Evolutionary conservation across 148 eudicot genomes (phyloP).

Genomic region (Rhododendron griersonianum): DNA sequence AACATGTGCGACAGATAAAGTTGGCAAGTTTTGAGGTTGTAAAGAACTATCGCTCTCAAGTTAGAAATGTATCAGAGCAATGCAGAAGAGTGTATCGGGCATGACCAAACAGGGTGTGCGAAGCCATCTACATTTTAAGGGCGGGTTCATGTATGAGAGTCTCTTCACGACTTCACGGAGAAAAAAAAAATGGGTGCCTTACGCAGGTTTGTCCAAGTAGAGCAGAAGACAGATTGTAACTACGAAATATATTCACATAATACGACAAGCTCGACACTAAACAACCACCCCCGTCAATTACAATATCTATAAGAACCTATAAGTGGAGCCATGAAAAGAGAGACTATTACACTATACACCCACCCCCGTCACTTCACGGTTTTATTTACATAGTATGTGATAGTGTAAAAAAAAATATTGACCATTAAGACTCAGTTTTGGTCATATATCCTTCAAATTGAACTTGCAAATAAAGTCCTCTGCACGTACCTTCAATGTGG

Average conservation of each 20-base stretch:
- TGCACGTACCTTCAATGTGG: not conserved
- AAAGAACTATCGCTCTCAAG: not conserved
- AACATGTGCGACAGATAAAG: not conserved
- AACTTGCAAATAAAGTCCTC: not conserved
- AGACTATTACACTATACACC: not conserved
- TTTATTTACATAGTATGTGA: not conserved
- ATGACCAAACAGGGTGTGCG: not conserved
- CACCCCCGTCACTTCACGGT: not conserved
- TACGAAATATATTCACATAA: not conserved
- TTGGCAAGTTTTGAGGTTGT: not conserved
- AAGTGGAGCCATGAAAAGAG: not conserved
- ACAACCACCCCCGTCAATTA: not conserved
- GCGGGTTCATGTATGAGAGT: not conserved
- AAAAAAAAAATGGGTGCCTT: not conserved
- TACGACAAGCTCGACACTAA: not conserved
- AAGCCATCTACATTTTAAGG: not conserved
- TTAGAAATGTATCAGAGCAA: not conserved
- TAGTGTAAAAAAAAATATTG: not conserved
- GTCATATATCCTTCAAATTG: conserved; percentile 5
- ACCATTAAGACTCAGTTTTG: not conserved
- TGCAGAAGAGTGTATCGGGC: not conserved
- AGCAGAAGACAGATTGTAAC: not conserved
- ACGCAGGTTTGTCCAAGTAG: not conserved
- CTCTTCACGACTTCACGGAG: too few species aligned
- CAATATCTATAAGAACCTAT: not conserved